phyloP scores from a whole-genome alignment of 352 stramenopile species.

The Phytopythium aichiense region DNA sequence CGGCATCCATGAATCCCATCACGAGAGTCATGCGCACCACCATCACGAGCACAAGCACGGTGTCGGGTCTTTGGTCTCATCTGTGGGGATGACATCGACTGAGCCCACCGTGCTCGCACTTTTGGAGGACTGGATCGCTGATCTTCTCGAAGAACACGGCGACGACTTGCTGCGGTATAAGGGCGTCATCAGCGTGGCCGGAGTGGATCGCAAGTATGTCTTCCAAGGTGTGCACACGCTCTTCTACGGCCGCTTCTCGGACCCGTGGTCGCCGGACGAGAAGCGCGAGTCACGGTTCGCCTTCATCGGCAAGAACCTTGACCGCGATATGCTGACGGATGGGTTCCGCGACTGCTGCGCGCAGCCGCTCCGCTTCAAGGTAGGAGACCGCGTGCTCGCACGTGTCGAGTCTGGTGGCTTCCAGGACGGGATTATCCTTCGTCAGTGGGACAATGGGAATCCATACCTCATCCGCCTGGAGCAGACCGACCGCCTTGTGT shows the following conservation, averaged over 20 bases:
- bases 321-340: slow-evolving; percentile 47
- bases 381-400: slow-evolving; percentile 38
- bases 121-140: slow-evolving; percentile 96
- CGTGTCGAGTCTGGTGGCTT: slow-evolving; percentile 33
- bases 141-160: slow-evolving; percentile 87
- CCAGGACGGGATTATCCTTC: slow-evolving; percentile 26
- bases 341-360: slow-evolving; percentile 43
- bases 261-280: slow-evolving; percentile 82
- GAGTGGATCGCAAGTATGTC: slow-evolving; percentile 92
- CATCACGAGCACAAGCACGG: slow-evolving; percentile 31
- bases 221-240: slow-evolving; percentile 97
- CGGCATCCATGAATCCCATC: not conserved
- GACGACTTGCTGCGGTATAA: slow-evolving; percentile 94
- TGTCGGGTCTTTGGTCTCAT: slow-evolving; percentile 36
- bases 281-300: slow-evolving; percentile 89
- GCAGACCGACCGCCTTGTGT: slow-evolving; percentile 32
- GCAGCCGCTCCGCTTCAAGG: slow-evolving; percentile 29
- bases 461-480: slow-evolving; percentile 41
- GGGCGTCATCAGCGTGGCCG: slow-evolving; percentile 90
- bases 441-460: slow-evolving; percentile 51
- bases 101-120: slow-evolving; percentile 83
- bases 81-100: slow-evolving; percentile 28
- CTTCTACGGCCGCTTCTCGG: slow-evolving; percentile 89
- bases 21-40: slow-evolving; percentile 7
- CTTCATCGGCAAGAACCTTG: slow-evolving; percentile 92